These are phyloP conservation scores for Phytophthora syringae DNA, from an alignment of 352 stramenopile genomes.

Conservation along the genomic window DNA sequence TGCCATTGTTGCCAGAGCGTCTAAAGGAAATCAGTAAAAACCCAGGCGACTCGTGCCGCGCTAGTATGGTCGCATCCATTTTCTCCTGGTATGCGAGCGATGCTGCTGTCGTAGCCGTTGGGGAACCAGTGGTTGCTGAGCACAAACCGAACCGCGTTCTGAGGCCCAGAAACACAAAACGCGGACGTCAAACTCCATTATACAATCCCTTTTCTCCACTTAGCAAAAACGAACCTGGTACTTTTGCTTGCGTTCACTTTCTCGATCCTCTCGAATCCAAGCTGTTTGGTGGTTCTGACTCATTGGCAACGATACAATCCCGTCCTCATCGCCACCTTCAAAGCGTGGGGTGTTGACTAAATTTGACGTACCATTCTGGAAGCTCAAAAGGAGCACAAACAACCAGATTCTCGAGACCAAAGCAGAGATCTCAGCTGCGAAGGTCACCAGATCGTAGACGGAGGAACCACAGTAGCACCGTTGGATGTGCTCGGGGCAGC, in stretches of 20 bases:
- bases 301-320: conserved; percentile 22
- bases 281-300: conserved; percentile 22
- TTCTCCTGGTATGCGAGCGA: conserved; percentile 39
- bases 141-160: conserved; percentile 49
- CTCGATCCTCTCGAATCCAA: conserved; percentile 49
- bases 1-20: conserved; percentile 13
- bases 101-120: conserved; percentile 53
- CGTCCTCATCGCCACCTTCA: neutral
- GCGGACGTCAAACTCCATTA: neutral
- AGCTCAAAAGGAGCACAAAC: conserved; percentile 58
- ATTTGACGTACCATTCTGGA: conserved; percentile 17
- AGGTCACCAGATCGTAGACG: conserved; percentile 43
- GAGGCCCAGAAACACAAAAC: neutral
- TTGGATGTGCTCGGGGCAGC: conserved; percentile 44
- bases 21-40: conserved; percentile 50
- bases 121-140: conserved; percentile 50
- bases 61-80: conserved; percentile 27
- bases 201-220: neutral
- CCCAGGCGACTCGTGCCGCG: conserved; percentile 33
- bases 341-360: neutral
- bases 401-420: conserved; percentile 25
- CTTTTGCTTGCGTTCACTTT: conserved; percentile 45
- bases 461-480: conserved; percentile 55
- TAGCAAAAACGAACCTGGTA: conserved; percentile 26
- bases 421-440: conserved; percentile 12